phyloP scores from a whole-genome alignment of 2,329 filamentous ascomycete species.

The Xylariaceae sp. region DNA sequence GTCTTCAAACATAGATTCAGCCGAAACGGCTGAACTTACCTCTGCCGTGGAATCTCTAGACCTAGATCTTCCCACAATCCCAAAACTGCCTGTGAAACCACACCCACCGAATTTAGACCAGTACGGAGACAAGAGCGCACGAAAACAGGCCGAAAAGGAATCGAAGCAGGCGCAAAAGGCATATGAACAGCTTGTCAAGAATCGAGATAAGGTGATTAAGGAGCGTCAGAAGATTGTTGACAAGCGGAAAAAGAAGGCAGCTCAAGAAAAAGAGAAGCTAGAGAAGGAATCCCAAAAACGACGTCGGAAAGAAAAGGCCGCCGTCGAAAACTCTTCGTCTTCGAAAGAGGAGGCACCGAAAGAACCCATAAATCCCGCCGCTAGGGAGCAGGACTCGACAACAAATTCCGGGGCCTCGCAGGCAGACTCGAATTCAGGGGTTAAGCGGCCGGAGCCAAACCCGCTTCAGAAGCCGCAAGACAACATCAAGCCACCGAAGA shows the following conservation, averaged over 20 bases:
- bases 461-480: background rate
- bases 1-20: constrained; percentile 8
- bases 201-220: constrained; percentile 64
- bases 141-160: constrained; percentile 71
- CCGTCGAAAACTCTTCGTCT: constrained; percentile 5
- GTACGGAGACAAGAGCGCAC: constrained; percentile 65
- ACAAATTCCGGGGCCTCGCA: background rate
- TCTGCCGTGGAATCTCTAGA: constrained; percentile 22
- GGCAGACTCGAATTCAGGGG: constrained; percentile 7
- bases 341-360: constrained; percentile 16
- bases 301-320: constrained; percentile 26
- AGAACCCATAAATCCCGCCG: constrained; percentile 16
- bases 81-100: constrained; percentile 57
- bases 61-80: constrained; percentile 46
- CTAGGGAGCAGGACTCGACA: constrained; percentile 35
- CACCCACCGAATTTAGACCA: constrained; percentile 57
- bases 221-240: constrained; percentile 64
- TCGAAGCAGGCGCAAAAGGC: constrained; percentile 63
- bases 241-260: constrained; percentile 52
- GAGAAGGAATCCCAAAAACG: constrained; percentile 45
- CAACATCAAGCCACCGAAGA: constrained; percentile 26
- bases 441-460: constrained; percentile 6
- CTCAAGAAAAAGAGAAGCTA: constrained; percentile 46
- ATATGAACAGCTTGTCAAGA: constrained; percentile 68
- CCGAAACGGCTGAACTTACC: constrained; percentile 12